Conservation (phyloP, 371 early-diverging fungal species). For the Blakeslea trispora region DNA sequence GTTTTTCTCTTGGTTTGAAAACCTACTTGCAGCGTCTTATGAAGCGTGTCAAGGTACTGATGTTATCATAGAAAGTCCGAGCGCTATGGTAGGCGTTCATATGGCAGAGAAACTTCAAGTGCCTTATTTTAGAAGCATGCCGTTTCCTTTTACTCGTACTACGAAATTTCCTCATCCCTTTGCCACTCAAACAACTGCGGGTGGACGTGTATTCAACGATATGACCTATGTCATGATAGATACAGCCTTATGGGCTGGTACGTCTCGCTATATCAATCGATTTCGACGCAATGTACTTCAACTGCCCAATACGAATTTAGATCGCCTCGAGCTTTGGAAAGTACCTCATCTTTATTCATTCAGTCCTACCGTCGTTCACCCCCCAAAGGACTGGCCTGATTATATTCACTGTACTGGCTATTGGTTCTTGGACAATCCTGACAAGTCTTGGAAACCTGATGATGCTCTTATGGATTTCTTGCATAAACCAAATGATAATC, state of each 20-base stretch:
- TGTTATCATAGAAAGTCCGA: conserved; percentile 74
- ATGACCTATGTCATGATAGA: conserved; percentile 80
- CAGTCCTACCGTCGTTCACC: conserved; percentile 68
- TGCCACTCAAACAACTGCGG: conserved; percentile 58
- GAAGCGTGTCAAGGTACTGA: conserved; percentile 74
- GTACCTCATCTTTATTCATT: conserved; percentile 80
- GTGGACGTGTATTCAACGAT: conserved; percentile 75
- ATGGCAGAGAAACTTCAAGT: conserved; percentile 73
- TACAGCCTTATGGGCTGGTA: conserved; percentile 73
- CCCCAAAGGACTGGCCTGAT: conserved; percentile 77
- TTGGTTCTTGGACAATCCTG: conserved; percentile 79
- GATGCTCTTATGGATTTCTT: conserved; percentile 58
- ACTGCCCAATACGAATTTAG: conserved; percentile 52
- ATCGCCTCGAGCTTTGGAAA: conserved; percentile 54
- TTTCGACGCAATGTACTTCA: conserved; percentile 63
- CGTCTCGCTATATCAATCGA: conserved; percentile 60
- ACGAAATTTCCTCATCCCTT: conserved; percentile 81
- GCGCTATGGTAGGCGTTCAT: conserved; percentile 78
- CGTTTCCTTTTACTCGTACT: conserved; percentile 82
- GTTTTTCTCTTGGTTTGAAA: conserved; percentile 76
- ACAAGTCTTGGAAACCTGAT: conserved; percentile 60
- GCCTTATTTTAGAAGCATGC: conserved; percentile 74
- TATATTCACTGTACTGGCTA: conserved; percentile 77
- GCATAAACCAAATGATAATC: conserved; percentile 33
- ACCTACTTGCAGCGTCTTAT: conserved; percentile 66